Base-by-base conservation (phyloP, 106 monocot species). In the Alisma plantagoaquatica region DNA sequence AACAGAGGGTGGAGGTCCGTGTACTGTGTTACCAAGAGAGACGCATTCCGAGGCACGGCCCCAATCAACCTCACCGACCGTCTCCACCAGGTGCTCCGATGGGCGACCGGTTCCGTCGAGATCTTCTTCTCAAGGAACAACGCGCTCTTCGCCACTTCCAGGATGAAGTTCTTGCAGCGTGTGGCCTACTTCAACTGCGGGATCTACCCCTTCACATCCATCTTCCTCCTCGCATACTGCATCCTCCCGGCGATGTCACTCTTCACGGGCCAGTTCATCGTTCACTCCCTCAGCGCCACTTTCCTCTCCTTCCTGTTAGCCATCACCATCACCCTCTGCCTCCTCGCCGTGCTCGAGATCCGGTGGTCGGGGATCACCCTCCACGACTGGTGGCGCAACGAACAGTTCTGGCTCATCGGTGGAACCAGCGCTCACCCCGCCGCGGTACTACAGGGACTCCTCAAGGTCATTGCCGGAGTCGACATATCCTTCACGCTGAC, bases 51-150 rank as follows among this genome's bases (percentile, higher is more conserved):
- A 15, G 96, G 96, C 21, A 89, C 96, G 1, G 96, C 96, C 6
- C 96, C 96, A 3, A 89, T 98, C 48, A 98, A 98, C 35, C 80
- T 98, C 17, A 98, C 96, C 9, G 89, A 98, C 57, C 27, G 96
- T 31, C 76, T 98, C 19, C 96, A 98, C 54, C 96, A 89, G 54
- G 96, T 98, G 15, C 89, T 98, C 25, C 88, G 96, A 0, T 98
- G 96, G 96, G 96, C 96, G 4, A 98, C 96, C 0, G 96, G 96
- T 6, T 98, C 98, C 0, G 98, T 98, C n/a, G 98, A 98, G 90
- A 98, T 98, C 48, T 98, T 98, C 98, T 98, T 98, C 70, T 98
- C 98, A 2, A 61, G 71, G 8, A 98, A 98, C 82, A 98, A 98
- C 23, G 90, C 98, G 0, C 52, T 98, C 15, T 77, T 98, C 48